phyloP scores from a whole-genome alignment of 2,329 filamentous ascomycete genomes.

The Geoglossum cookeanum region DNA sequence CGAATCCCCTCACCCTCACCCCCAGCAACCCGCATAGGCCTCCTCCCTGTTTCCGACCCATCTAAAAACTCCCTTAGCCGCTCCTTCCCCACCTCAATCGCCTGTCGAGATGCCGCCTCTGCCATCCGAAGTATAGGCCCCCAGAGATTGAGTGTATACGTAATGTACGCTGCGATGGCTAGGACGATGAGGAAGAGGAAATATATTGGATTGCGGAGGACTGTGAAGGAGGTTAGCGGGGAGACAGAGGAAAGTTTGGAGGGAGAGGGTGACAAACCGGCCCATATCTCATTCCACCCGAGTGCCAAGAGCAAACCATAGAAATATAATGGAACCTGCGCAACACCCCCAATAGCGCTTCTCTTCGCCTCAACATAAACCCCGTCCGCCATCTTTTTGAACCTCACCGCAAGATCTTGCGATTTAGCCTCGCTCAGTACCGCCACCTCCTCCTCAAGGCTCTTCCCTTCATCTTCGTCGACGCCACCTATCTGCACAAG shows the following conservation, averaged over 20 bases:
- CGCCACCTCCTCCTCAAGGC: constrained; percentile 87
- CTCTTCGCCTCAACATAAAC: constrained; percentile 97
- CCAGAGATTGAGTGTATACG: constrained; percentile 85
- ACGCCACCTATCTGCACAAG: constrained; percentile 76
- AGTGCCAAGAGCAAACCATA: constrained; percentile 74
- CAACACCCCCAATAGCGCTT: constrained; percentile 85
- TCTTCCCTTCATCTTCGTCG: constrained; percentile 88
- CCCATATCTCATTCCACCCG: constrained; percentile 97
- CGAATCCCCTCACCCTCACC: constrained; percentile 24
- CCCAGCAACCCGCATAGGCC: constrained; percentile 47
- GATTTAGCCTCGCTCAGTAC: constrained; percentile 79
- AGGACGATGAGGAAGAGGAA: constrained; percentile 73
- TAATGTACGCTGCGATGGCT: constrained; percentile 63
- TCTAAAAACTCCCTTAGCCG: constrained; percentile 78
- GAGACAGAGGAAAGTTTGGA: not conserved
- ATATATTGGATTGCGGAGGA: constrained; percentile 81
- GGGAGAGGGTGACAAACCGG: constrained; percentile 41
- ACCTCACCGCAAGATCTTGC: constrained; percentile 78
- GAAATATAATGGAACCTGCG: constrained; percentile 87
- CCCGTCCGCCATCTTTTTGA: constrained; percentile 96
- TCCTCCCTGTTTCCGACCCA: constrained; percentile 64
- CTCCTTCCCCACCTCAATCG: constrained; percentile 79
- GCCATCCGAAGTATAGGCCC: constrained; percentile 92
- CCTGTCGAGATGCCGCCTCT: constrained; percentile 73
- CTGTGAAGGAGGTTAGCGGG: constrained; percentile 26